Percentiles rank a stretch among this genome's conserved stretches.
phyloP scores from a whole-genome alignment of 768 basidiomycete genomes.

The Porpolomopsis calyptriformis region DNA sequence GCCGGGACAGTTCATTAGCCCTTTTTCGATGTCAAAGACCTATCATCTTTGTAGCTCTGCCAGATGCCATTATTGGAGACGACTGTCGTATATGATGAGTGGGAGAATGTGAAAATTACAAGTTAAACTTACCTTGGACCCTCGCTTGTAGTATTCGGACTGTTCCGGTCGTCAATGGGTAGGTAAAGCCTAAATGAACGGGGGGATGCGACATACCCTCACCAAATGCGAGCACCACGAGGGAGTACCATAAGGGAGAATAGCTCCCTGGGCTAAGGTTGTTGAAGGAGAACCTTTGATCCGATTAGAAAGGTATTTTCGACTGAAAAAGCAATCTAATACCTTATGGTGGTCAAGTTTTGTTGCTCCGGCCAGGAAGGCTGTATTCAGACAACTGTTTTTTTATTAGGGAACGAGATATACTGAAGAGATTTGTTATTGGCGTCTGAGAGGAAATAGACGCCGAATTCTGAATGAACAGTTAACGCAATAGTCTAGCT shows the following conservation, averaged over 20 bases:
- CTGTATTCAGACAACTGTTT: slow-evolving; percentile 90
- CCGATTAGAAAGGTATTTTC: slow-evolving; percentile 35
- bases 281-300: slow-evolving; percentile 99
- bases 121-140: slow-evolving; percentile 76
- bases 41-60: slow-evolving; percentile 97
- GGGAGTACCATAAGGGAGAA: slow-evolving; percentile 98
- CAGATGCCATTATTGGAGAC: slow-evolving; percentile 98
- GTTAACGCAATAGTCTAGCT: too few relatives aligned
- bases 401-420: slow-evolving; percentile 96
- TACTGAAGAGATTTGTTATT: slow-evolving; percentile 92
- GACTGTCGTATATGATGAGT: slow-evolving; percentile 51
- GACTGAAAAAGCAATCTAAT: neutral
- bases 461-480: slow-evolving; percentile 94
- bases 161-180: slow-evolving; percentile 21
- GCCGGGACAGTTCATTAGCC: slow-evolving; percentile 99
- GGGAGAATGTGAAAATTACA: too few relatives aligned
- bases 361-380: slow-evolving; percentile 93
- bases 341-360: slow-evolving; percentile 92
- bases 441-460: slow-evolving; percentile 92
- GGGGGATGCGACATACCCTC: slow-evolving; percentile 48
- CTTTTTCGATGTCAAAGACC: slow-evolving; percentile 96
- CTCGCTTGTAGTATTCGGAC: slow-evolving; percentile 90
- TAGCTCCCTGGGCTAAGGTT: slow-evolving; percentile 90
- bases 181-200: slow-evolving; percentile 1
- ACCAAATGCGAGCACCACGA: slow-evolving; percentile 96